Evolutionary conservation across 2,329 filamentous ascomycete species (phyloP), one percentile per base, ranked within the genome.

Genomic region (Chaetomium sp.): DNA sequence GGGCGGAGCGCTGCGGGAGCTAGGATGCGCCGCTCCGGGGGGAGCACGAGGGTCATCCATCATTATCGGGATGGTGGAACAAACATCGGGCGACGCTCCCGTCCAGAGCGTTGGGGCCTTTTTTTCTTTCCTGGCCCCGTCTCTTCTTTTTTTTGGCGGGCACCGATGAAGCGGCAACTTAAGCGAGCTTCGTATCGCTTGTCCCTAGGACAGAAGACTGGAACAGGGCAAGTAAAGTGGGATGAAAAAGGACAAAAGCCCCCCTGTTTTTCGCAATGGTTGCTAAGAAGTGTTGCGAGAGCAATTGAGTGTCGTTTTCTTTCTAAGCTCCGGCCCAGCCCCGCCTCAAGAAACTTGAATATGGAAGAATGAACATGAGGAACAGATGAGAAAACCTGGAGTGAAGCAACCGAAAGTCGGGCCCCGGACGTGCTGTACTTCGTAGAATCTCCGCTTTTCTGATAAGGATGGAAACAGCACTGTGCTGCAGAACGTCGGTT

Each of bases 31-130:
- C 53, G 52, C 53, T 55, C 64, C 58, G 54, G 59, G 42, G 57
- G 63, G 56, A 62, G 58, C 60, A 65, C 62, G 62, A 63, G 61
- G 53, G 59, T 66, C 62, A 51, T 63, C 62, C 64, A 66, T 66
- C 63, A 64, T 66, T 64, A 63, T 66, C 58, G 63, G 54, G 56
- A 61, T 61, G 49, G 64, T 65, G 62, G 60, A 62, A 66, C 60
- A 51, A 33, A 56, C 63, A 65, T 65, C 55, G 58, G 62, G 61
- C 42, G 54, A 45, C 49, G 45, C 45, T 52, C 44, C 58, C 58
- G 56, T 55, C 35, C 27, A 53, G 42, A 46, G 14, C 6, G 38
- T 52, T 19, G 36, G 45, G 19, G 19, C 19, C 19, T 27, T 27
- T 27, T 27, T 27, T 27, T 27, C 19, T 27, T 27, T 27, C 19